These are phyloP conservation scores for Nicotiana tomentosiformis DNA, from an alignment of 257 asterid genomes.

Conservation along the genomic window DNA sequence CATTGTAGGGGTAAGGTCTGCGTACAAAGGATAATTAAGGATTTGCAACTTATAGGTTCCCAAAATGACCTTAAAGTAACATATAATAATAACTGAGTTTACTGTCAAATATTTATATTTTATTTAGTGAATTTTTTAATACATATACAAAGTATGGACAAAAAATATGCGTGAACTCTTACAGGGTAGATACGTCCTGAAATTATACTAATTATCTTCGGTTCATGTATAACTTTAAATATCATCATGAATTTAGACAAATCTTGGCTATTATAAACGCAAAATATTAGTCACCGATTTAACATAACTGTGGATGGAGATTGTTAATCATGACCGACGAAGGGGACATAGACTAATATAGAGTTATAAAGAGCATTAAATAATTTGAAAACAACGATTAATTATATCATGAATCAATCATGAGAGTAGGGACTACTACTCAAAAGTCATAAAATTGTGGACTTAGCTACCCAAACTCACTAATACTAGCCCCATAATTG, in stretches of 20 bases:
- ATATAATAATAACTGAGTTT: no score
- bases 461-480: neutral
- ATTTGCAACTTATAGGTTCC: no score
- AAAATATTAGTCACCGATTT: neutral
- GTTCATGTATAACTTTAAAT: neutral
- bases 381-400: constrained; percentile 21
- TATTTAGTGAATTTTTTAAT: no score
- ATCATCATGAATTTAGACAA: neutral
- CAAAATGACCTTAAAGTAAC: no score
- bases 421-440: neutral
- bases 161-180: no score
- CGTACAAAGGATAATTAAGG: no score
- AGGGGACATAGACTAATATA: constrained; percentile 24
- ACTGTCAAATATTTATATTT: no score
- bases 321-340: constrained; percentile 26
- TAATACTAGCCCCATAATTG: neutral
- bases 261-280: neutral
- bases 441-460: neutral
- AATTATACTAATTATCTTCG: neutral
- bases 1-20: no score
- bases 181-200: no score
- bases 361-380: constrained; percentile 32
- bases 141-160: no score
- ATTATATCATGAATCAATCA: neutral
- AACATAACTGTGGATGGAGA: constrained; percentile 9